A percentile compares a stretch with the other conserved stretches of the same genome.
These are phyloP conservation scores for Cordyceps fumosorosea DNA, from an alignment of 2,329 filamentous ascomycete genomes.

Conservation along the genomic window DNA sequence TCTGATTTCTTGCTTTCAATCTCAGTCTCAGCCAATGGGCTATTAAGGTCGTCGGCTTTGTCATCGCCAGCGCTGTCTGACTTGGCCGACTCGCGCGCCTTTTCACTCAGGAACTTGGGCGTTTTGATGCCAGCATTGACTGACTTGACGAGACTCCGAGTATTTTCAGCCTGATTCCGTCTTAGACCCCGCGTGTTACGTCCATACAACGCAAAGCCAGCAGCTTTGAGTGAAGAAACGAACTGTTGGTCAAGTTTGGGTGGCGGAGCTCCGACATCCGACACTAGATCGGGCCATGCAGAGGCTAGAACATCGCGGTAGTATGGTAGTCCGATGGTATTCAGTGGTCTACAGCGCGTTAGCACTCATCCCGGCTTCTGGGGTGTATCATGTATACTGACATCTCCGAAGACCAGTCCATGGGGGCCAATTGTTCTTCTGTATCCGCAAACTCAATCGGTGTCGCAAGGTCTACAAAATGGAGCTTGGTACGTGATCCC, in stretches of 20 bases:
- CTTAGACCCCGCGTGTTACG: slow-evolving; percentile 66
- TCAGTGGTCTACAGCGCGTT: slow-evolving; percentile 57
- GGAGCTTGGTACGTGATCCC: slow-evolving; percentile 79
- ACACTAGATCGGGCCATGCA: slow-evolving; percentile 81
- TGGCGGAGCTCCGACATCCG: slow-evolving; percentile 79
- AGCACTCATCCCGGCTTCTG: not conserved
- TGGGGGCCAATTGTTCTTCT: slow-evolving; percentile 46
- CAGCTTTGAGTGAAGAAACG: slow-evolving; percentile 59
- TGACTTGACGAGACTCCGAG: slow-evolving; percentile 54
- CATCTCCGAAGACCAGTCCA: slow-evolving; percentile 68
- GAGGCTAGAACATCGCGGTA: slow-evolving; percentile 86
- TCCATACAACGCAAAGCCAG: slow-evolving; percentile 72
- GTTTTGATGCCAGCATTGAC: slow-evolving; percentile 58
- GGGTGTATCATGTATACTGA: slow-evolving; percentile 32
- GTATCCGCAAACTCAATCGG: slow-evolving; percentile 72
- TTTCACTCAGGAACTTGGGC: slow-evolving; percentile 93
- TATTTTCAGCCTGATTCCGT: slow-evolving; percentile 79
- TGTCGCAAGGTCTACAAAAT: slow-evolving; percentile 75
- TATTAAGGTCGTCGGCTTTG: slow-evolving; percentile 50
- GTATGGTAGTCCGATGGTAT: slow-evolving; percentile 82
- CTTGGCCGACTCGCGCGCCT: slow-evolving; percentile 62
- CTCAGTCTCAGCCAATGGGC: slow-evolving; percentile 60
- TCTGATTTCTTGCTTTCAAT: slow-evolving; percentile 72
- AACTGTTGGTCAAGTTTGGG: slow-evolving; percentile 66
- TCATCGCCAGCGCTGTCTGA: slow-evolving; percentile 37